Percentiles rank a stretch among this genome's conserved stretches.
phyloP scores from a whole-genome alignment of 1,284 basidiomycete genomes.

The Ceratorhiza oryzae-sativae region DNA sequence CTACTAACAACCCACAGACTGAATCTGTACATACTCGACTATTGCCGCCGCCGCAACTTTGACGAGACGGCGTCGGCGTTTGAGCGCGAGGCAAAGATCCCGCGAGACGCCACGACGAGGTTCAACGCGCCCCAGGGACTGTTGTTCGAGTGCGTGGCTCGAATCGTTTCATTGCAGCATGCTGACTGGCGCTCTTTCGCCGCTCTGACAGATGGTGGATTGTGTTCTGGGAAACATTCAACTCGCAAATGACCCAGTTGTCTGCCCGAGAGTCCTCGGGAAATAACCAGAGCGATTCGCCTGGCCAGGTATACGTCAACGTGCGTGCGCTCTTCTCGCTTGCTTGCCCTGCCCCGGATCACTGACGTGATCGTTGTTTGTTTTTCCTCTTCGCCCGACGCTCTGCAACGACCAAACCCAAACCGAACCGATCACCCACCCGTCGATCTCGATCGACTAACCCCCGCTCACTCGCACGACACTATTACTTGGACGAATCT shows the following conservation, averaged over 20 bases:
- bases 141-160: conserved; percentile 73
- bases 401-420: not conserved
- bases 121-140: conserved; percentile 82
- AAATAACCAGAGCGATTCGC: not conserved
- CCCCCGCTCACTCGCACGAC: not conserved
- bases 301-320: conserved; percentile 19
- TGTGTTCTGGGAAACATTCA: conserved; percentile 82
- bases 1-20: conserved; percentile 11
- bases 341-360: not conserved
- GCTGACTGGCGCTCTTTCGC: too few relatives aligned
- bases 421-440: not conserved
- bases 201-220: conserved; percentile 73
- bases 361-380: not conserved
- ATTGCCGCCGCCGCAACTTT: conserved; percentile 78
- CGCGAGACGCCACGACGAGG: conserved; percentile 66
- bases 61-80: conserved; percentile 71
- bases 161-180: too few relatives aligned
- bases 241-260: conserved; percentile 16
- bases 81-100: conserved; percentile 66
- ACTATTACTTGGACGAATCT: not conserved
- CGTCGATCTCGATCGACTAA: conserved; percentile 6
- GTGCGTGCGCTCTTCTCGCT: conserved; percentile 1
- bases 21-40: conserved; percentile 82
- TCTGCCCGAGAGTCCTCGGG: not conserved
- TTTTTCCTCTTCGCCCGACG: conserved; percentile 11